Evolutionary conservation across 306 rosid genomes (phyloP).

Genomic region (Medicago lupulina): DNA sequence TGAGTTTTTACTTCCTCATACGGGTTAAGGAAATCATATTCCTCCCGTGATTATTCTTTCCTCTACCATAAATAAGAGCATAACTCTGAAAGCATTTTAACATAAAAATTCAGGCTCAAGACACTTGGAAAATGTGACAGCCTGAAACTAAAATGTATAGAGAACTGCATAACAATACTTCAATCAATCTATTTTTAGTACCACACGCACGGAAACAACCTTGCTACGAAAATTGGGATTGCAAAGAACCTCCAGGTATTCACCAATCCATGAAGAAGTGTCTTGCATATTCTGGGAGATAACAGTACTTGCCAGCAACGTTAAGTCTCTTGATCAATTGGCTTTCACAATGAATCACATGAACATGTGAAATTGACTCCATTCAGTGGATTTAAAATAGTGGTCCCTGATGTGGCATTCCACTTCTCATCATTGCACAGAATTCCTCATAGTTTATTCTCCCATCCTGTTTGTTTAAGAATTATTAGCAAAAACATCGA

Average conservation of each 20-base stretch:
- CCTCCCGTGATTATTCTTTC: slow-evolving; percentile 28
- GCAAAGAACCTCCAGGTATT: slow-evolving; percentile 41
- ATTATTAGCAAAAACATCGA: slow-evolving; percentile 28
- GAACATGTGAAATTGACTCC: slow-evolving; percentile 31
- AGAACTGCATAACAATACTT: slow-evolving; percentile 41
- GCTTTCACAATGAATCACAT: slow-evolving; percentile 34
- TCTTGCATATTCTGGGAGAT: slow-evolving; percentile 25
- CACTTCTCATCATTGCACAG: slow-evolving; percentile 97
- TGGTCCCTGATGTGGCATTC: slow-evolving; percentile 61
- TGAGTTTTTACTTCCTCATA: slow-evolving; percentile 33
- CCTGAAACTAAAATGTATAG: slow-evolving; percentile 36
- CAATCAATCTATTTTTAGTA: slow-evolving; percentile 43
- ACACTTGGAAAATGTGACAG: slow-evolving; percentile 33
- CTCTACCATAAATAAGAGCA: slow-evolving; percentile 27
- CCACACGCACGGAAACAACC: slow-evolving; percentile 38
- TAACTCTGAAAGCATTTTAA: slow-evolving; percentile 10
- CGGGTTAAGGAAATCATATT: slow-evolving; percentile 24
- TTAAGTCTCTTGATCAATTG: slow-evolving; percentile 28
- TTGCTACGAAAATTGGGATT: slow-evolving; percentile 31
- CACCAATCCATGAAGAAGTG: slow-evolving; percentile 28
- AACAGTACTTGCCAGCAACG: slow-evolving; percentile 36
- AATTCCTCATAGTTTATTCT: slow-evolving; percentile 88
- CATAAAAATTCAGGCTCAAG: slow-evolving; percentile 35
- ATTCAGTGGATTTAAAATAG: slow-evolving; percentile 41
- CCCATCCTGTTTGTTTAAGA: slow-evolving; percentile 71